Base-by-base conservation (phyloP, 2,329 filamentous ascomycete genomes). In the Chaetomium sp. region DNA sequence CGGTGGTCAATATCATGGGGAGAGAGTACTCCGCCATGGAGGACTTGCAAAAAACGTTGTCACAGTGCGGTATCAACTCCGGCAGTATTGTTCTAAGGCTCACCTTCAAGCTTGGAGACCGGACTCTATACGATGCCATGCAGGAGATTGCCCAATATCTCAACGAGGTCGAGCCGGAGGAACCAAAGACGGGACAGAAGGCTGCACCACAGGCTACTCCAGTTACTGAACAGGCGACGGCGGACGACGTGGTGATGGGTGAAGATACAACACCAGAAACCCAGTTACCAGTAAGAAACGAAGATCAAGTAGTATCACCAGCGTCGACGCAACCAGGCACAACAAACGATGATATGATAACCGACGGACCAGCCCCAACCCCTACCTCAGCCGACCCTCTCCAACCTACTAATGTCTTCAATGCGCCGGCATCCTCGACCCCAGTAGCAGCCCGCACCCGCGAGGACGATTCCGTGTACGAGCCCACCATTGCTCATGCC, bases 21-120 rank as follows among this genome's bases (percentile, higher is more conserved):
- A 80, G 89, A 64, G 89, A 92, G 63, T 72, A 96, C 12, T 80
- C 85, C 2, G 84, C 81, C 0, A 89, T 97, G 64, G 76, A 77
- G 14, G 91, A 95, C 65, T 79, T 97, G 56, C 90, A 96, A 69
- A 95, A 95, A 76, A 91, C 89, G 1, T 72, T 99, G 46, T 85
- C 85, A 5, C 89, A 96, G 69, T 74, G 97, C 14, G 94, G 94
- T 0, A 86, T 95, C 65, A 95, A 91, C 67, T 86, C 83, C 48
- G 92, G 94, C 5, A 92, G 81, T 66, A 85, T 89, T 4, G 73
- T 96, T 54, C 78, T 99, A 53, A 81, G 89, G 55, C 72, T 99
- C 57, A 84, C 78, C 37, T 97, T 92, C 72, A 84, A 80, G 67
- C 79, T 79, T 60, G 94, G 89, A 6, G 85, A 87, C 10, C 83